phyloP scores from a whole-genome alignment of 2,329 filamentous ascomycete genomes.

The Cadophora gregata region DNA sequence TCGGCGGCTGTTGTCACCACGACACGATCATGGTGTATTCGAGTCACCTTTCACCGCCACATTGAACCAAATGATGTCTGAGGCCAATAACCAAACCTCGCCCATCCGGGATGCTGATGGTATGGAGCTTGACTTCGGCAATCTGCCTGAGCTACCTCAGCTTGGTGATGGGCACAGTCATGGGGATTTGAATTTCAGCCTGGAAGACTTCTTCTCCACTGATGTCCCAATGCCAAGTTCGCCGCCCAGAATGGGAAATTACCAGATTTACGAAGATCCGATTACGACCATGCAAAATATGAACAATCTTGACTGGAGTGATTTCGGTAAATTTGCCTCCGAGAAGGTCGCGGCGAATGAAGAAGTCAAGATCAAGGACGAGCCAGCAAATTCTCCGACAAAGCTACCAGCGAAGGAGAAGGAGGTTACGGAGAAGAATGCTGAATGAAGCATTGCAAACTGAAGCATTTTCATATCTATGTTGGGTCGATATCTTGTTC shows the following conservation, averaged over 20 bases:
- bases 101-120: constrained; percentile 34
- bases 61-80: constrained; percentile 43
- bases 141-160: constrained; percentile 42
- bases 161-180: constrained; percentile 27
- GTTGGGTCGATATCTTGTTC: neutral
- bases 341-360: constrained; percentile 13
- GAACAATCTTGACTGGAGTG: constrained; percentile 38
- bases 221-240: constrained; percentile 53
- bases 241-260: constrained; percentile 48
- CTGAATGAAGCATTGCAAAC: neutral
- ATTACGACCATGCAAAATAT: constrained; percentile 17
- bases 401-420: constrained; percentile 19
- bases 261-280: constrained; percentile 40
- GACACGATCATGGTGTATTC: constrained; percentile 37
- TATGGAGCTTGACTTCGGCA: constrained; percentile 44
- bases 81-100: constrained; percentile 40
- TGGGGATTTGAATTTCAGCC: constrained; percentile 38
- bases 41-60: constrained; percentile 46
- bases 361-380: constrained; percentile 33
- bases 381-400: constrained; percentile 30
- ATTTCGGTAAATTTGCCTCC: constrained; percentile 34
- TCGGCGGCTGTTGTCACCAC: constrained; percentile 37
- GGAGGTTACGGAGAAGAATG: constrained; percentile 5
- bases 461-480: neutral
- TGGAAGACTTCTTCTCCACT: constrained; percentile 51